phyloP scores from a whole-genome alignment of 78 protist genomes.

The Speleostelium caveatum region DNA sequence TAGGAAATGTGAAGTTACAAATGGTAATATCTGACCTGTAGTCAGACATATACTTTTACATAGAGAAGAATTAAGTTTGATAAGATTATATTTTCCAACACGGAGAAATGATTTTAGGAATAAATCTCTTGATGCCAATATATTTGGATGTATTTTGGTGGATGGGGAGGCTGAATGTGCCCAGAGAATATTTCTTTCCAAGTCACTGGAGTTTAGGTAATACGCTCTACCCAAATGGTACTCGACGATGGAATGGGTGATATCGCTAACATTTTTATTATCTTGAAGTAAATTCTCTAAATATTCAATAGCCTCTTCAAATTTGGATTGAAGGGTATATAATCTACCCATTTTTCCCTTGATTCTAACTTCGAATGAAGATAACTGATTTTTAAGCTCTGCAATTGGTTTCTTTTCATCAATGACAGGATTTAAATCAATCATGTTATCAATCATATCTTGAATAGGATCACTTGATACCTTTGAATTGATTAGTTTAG shows the following conservation, averaged over 20 bases:
- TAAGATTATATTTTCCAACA: conserved; percentile 54
- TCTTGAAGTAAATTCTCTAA: conserved; percentile 31
- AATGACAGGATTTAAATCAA: too few species aligned
- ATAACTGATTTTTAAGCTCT: conserved; percentile 16
- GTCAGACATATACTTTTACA: conserved; percentile 31
- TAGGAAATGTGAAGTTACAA: conserved; percentile 37
- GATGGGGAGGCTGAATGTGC: neutral
- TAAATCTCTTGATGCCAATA: conserved; percentile 20
- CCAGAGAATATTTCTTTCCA: conserved; percentile 21
- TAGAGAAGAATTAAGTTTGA: conserved; percentile 22
- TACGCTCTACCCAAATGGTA: conserved; percentile 68
- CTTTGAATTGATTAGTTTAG: too few species aligned
- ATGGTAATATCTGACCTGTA: conserved; percentile 50
- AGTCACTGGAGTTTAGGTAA: neutral
- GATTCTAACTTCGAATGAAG: conserved; percentile 17
- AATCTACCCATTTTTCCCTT: conserved; percentile 29
- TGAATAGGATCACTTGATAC: too few species aligned
- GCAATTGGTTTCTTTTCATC: neutral
- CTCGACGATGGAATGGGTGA: conserved; percentile 27
- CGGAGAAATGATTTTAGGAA: conserved; percentile 5
- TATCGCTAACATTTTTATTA: conserved; percentile 4
- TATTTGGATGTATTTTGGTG: conserved; percentile 9
- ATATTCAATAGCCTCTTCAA: conserved; percentile 19
- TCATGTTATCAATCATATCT: too few species aligned
- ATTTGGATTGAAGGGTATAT: conserved; percentile 5